A percentile compares a stretch with the other conserved stretches of the same genome.
Conservation (phyloP, 176 grass and related monocot species). For the Hordeum vulgare region MorexV3_pseudomolecules_assembly NC_058521.1:12869880-12870379, state of each 20-base stretch:
- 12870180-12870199: no score
- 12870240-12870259: no score
- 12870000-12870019: slow-evolving; percentile 43
- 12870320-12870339: slow-evolving; percentile 65
- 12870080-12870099: no score
- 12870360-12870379: slow-evolving; percentile 62
- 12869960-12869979: slow-evolving; percentile 73
- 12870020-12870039: slow-evolving; percentile 63
- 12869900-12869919: slow-evolving; percentile 83
- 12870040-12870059: slow-evolving; percentile 64
- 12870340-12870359: slow-evolving; percentile 63
- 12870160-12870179: no score
- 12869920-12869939: slow-evolving; percentile 84
- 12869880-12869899: slow-evolving; percentile 79
- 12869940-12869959: slow-evolving; percentile 74
- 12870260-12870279: no score
- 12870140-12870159: no score
- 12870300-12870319: slow-evolving; percentile 83
- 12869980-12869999: slow-evolving; percentile 33
- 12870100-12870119: no score
- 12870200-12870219: no score
- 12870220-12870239: no score
- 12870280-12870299: slow-evolving; percentile 11
- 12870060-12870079: neutral
- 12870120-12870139: no score